phyloP scores from a whole-genome alignment of 1,139 yeast genomes.

The Kazachstania sp. region DNA sequence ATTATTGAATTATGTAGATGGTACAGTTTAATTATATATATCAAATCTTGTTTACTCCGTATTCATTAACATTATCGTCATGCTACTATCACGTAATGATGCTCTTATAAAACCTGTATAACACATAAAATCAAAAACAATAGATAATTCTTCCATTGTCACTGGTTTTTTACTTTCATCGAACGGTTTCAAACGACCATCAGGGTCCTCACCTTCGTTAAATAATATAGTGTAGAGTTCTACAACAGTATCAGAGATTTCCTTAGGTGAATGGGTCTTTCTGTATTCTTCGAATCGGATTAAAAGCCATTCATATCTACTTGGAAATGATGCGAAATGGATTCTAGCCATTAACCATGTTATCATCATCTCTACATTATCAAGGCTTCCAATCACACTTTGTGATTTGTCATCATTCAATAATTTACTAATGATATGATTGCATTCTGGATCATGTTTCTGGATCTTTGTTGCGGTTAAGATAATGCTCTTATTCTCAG shows the following conservation, averaged over 20 bases:
- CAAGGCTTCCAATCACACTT: conserved; percentile 17
- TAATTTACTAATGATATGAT: conserved; percentile 13
- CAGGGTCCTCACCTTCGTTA: not conserved
- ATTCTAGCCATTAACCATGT: conserved; percentile 22
- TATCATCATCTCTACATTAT: conserved; percentile 16
- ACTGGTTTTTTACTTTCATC: not conserved
- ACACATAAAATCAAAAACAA: not conserved
- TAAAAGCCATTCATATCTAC: conserved; percentile 16
- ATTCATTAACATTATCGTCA: not conserved
- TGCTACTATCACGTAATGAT: not conserved
- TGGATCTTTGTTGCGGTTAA: conserved; percentile 21
- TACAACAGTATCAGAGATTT: not conserved
- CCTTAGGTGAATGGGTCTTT: not conserved
- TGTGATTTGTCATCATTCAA: conserved; percentile 8
- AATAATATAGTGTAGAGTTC: not conserved
- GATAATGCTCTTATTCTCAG: conserved; percentile 13
- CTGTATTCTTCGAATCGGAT: conserved; percentile 7
- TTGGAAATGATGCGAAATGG: conserved; percentile 11
- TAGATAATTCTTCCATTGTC: not conserved
- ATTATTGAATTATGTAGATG: no score
- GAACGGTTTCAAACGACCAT: not conserved
- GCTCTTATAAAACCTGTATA: not conserved
- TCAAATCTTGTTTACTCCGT: no score
- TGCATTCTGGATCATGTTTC: conserved; percentile 21
- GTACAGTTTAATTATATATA: no score